A percentile compares a stretch with the other conserved stretches of the same genome.
Evolutionary conservation across 1,139 yeast genomes (phyloP).

Genomic region (Debaryomyces nepalensis): DNA sequence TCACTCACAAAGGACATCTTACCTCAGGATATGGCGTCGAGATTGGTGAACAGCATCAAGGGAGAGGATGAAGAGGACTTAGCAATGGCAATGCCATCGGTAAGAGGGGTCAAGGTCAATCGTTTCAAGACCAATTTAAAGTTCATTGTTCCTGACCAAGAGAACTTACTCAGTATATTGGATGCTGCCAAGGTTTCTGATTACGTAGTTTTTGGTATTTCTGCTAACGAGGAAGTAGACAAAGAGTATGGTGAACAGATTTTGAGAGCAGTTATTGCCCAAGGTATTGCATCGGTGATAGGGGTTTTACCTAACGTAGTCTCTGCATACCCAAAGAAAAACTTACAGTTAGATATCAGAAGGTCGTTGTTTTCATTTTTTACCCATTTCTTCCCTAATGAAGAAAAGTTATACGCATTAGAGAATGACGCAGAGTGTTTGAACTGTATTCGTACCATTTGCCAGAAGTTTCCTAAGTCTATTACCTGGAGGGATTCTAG

Average conservation of each 20-base stretch:
- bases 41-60: slow-evolving; percentile 48
- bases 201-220: slow-evolving; percentile 81
- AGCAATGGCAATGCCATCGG: slow-evolving; percentile 49
- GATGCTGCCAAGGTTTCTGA: slow-evolving; percentile 92
- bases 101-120: slow-evolving; percentile 52
- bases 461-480: slow-evolving; percentile 87
- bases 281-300: slow-evolving; percentile 84
- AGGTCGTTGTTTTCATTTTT: slow-evolving; percentile 83
- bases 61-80: slow-evolving; percentile 32
- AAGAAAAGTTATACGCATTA: slow-evolving; percentile 74
- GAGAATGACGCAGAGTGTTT: slow-evolving; percentile 70
- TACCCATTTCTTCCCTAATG: slow-evolving; percentile 87
- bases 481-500: slow-evolving; percentile 91
- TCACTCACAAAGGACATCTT: slow-evolving; percentile 77
- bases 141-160: slow-evolving; percentile 73
- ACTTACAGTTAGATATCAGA: slow-evolving; percentile 76
- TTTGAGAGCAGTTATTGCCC: slow-evolving; percentile 84
- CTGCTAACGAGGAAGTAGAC: slow-evolving; percentile 85
- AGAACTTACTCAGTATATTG: slow-evolving; percentile 67
- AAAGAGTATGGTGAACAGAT: slow-evolving; percentile 82
- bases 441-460: slow-evolving; percentile 72
- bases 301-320: slow-evolving; percentile 82
- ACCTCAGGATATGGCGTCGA: slow-evolving; percentile 59
- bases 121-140: slow-evolving; percentile 79
- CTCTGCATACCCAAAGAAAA: slow-evolving; percentile 69